Conservation (phyloP, 108 stramenopile species). For the Cyclotella kingstonii region DNA sequence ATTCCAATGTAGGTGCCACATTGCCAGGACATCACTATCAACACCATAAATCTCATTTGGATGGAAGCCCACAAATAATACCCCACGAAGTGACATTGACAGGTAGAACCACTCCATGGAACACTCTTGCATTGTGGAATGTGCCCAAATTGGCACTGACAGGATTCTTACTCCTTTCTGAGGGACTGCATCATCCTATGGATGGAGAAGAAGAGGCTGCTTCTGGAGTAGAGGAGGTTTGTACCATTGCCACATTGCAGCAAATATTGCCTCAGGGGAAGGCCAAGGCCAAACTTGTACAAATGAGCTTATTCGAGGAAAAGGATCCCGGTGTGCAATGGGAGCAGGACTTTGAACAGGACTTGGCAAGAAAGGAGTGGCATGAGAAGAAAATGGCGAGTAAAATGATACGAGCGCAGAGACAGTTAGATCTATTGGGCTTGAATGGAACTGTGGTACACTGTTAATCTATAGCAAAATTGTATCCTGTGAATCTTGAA, state of each 20-base stretch:
- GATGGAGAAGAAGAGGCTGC: conserved; percentile 31
- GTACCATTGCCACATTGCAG: conserved; percentile 79
- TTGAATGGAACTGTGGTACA: conserved; percentile 54
- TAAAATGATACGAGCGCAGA: conserved; percentile 65
- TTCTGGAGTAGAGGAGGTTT: conserved; percentile 85
- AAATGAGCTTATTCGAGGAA: conserved; percentile 9
- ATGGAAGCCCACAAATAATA: neutral
- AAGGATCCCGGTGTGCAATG: conserved; percentile 49
- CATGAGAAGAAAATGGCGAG: conserved; percentile 91
- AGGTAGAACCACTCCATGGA: conserved; percentile 89
- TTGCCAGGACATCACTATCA: conserved; percentile 83
- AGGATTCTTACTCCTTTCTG: conserved; percentile 78
- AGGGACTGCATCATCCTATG: conserved; percentile 54
- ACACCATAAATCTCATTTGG: no score
- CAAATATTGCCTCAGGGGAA: conserved; percentile 40
- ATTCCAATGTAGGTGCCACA: conserved; percentile 56
- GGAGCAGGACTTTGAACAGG: conserved; percentile 62
- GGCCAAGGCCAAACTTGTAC: conserved; percentile 66
- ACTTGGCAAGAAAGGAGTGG: conserved; percentile 79
- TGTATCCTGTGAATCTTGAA: neutral
- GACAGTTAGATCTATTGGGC: conserved; percentile 65
- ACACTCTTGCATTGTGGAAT: conserved; percentile 92
- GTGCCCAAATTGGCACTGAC: conserved; percentile 73
- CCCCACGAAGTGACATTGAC: conserved; percentile 36
- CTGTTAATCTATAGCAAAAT: conserved; percentile 11